phyloP scores from a whole-genome alignment of 2,329 filamentous ascomycete genomes.

The Purpureocillium lavendulum region DNA sequence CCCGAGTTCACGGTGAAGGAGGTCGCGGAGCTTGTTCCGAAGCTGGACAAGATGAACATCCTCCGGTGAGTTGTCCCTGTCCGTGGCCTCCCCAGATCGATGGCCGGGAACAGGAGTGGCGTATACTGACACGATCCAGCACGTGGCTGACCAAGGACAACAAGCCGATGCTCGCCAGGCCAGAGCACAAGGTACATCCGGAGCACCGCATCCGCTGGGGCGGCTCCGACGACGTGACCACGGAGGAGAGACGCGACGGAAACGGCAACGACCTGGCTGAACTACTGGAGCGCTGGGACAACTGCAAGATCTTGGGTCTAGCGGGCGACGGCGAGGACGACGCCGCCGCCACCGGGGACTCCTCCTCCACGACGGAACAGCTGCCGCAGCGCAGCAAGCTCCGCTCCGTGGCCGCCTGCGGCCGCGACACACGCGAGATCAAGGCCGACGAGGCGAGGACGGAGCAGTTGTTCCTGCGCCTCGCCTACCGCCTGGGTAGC shows the following conservation, averaged over 20 bases:
- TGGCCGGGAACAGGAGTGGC: too few species aligned
- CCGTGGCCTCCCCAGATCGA: too few species aligned
- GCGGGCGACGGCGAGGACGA: too few species aligned
- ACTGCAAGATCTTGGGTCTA: too few species aligned
- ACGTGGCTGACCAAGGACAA: background rate
- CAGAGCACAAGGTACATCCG: background rate
- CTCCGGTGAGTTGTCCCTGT: conserved; percentile 9
- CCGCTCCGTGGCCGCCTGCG: background rate
- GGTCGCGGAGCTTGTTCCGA: conserved; percentile 4
- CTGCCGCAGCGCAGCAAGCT: background rate
- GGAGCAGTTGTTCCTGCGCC: background rate
- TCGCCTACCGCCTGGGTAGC: background rate
- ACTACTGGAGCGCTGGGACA: too few species aligned
- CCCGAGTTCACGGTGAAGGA: conserved; percentile 13
- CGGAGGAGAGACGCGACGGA: too few species aligned
- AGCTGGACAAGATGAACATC: conserved; percentile 3
- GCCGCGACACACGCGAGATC: background rate
- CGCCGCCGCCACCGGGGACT: too few species aligned
- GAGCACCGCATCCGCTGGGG: too few species aligned
- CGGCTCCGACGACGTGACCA: too few species aligned
- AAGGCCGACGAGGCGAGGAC: background rate
- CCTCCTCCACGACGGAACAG: too few species aligned
- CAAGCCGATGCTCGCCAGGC: background rate
- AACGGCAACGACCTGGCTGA: too few species aligned
- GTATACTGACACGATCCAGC: too few species aligned